Evolutionary conservation across 202 grass and related monocot species (phyloP).

Genomic region (Bolboschoenoplectus hybrid): DNA sequence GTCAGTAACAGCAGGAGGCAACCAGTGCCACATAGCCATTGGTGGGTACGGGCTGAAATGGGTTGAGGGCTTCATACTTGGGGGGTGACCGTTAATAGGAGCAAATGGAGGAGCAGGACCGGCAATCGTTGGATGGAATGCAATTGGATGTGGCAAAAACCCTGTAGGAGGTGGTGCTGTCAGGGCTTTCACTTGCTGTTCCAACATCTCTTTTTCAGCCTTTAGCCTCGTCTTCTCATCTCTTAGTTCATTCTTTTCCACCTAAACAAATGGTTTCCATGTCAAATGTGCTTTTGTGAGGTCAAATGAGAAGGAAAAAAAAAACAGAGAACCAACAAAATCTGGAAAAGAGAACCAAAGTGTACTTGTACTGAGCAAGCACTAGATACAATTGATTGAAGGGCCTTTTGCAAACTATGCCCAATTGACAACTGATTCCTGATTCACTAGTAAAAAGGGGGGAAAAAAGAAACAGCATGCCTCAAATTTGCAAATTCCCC

Average conservation of each 20-base stretch:
- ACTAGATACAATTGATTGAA: background rate
- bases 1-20: conserved; percentile 41
- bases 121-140: conserved; percentile 41
- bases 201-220: conserved; percentile 44
- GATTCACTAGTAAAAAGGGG: background rate
- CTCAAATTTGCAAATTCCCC: background rate
- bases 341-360: background rate
- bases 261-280: conserved; percentile 21
- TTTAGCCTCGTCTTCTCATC: conserved; percentile 47
- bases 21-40: conserved; percentile 44
- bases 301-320: background rate
- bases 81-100: conserved; percentile 17
- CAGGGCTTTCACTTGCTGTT: conserved; percentile 43
- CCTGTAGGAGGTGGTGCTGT: conserved; percentile 27
- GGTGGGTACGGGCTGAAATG: conserved; percentile 36
- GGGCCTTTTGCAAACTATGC: background rate
- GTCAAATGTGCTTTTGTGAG: background rate
- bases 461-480: too few relatives aligned
- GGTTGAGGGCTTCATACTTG: conserved; percentile 4
- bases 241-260: conserved; percentile 45
- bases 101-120: conserved; percentile 29
- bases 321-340: background rate
- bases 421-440: too few relatives aligned
- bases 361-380: background rate
- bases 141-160: conserved; percentile 41